These are phyloP conservation scores for Malassezia furfur DNA, from an alignment of 1,284 basidiomycete genomes.

Conservation along the genomic window DNA sequence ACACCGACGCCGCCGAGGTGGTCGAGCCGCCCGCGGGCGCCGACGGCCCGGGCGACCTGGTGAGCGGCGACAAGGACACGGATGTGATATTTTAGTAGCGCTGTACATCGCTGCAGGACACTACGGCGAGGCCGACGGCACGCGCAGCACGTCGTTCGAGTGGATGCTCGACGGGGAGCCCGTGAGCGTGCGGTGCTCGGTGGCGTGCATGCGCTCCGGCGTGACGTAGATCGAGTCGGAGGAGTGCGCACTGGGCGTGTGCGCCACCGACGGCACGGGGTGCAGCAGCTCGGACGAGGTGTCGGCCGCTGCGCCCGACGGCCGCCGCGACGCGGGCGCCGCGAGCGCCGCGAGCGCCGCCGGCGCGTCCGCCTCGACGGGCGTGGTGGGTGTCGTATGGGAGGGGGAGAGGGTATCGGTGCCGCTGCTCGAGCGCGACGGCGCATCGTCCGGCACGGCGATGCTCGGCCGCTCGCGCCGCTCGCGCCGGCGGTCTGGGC, in stretches of 20 bases:
- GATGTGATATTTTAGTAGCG: constrained; percentile 43
- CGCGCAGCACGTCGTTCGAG: neutral
- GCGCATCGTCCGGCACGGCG: constrained; percentile 4
- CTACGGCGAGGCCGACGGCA: neutral
- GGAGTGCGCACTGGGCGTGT: neutral
- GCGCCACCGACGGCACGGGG: neutral
- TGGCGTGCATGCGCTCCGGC: neutral
- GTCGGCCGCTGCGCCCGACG: neutral
- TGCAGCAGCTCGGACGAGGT: neutral
- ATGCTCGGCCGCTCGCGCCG: constrained; percentile 12
- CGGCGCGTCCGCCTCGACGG: neutral
- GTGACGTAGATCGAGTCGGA: neutral
- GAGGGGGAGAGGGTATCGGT: neutral
- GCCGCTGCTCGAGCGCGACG: constrained; percentile 5
- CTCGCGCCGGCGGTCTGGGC: constrained; percentile 14
- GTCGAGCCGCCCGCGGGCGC: constrained; percentile 8
- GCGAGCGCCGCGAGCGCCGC: neutral
- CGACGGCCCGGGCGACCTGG: constrained; percentile 26
- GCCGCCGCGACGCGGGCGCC: neutral
- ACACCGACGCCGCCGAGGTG: constrained; percentile 6
- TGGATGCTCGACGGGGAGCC: constrained; percentile 2
- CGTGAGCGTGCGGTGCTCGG: neutral
- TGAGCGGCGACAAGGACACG: constrained; percentile 42
- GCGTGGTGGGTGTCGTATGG: neutral
- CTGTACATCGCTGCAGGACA: neutral